phyloP scores from a whole-genome alignment of 352 stramenopile species.

The Saprolegnia diclina region DNA sequence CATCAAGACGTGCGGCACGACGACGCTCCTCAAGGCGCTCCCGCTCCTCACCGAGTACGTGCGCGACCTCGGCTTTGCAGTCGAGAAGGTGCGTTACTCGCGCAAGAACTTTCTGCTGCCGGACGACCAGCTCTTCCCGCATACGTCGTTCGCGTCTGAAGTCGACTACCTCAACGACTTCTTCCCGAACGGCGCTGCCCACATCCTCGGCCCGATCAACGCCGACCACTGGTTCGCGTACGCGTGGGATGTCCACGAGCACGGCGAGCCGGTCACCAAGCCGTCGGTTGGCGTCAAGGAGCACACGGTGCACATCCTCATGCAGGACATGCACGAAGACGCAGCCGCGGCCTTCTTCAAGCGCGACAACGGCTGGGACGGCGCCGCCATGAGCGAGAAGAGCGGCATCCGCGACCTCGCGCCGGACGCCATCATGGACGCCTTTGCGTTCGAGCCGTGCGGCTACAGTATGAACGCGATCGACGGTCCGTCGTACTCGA shows the following conservation, averaged over 20 bases:
- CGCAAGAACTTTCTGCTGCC: slow-evolving; percentile 99
- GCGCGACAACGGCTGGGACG: slow-evolving; percentile 60
- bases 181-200: slow-evolving; percentile 77
- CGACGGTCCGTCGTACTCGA: slow-evolving; percentile 97
- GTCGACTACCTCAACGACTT: slow-evolving; percentile 93
- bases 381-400: slow-evolving; percentile 89
- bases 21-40: slow-evolving; percentile 93
- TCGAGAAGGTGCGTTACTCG: slow-evolving; percentile 98
- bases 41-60: slow-evolving; percentile 79
- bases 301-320: slow-evolving; percentile 76
- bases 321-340: slow-evolving; percentile 81
- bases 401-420: slow-evolving; percentile 94
- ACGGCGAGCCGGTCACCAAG: slow-evolving; percentile 31
- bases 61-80: slow-evolving; percentile 87
- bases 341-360: slow-evolving; percentile 86
- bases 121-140: slow-evolving; percentile 95
- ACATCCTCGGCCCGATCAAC: slow-evolving; percentile 92
- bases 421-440: slow-evolving; percentile 93
- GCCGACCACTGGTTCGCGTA: slow-evolving; percentile 99
- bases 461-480: slow-evolving; percentile 99
- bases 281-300: slow-evolving; percentile 34
- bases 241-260: slow-evolving; percentile 90
- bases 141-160: slow-evolving; percentile 95
- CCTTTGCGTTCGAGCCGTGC: slow-evolving; percentile 98
- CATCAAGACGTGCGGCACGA: slow-evolving; percentile 99